Base-by-base conservation (phyloP, 2,329 filamentous ascomycete genomes). In the Elsinoe australis region DNA sequence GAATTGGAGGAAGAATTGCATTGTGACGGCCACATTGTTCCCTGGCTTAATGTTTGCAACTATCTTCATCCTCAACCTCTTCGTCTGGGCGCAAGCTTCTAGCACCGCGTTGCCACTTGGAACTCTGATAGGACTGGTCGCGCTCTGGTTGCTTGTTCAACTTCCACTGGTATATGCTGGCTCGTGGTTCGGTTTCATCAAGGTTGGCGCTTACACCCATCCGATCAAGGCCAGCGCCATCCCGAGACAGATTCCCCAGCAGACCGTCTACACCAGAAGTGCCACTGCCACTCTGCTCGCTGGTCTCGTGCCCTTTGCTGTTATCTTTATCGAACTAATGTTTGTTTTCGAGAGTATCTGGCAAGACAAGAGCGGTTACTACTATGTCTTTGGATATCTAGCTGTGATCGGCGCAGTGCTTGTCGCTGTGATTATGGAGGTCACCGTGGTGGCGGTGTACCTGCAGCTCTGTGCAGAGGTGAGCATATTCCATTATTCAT, bases 281-380 rank as follows among this genome's bases (percentile, higher is more conserved):
- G 55, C 78, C 7, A 78, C 81, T 44, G 76, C 81, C 1, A 72
- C 83, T 6, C 67, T 94, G 24, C 67, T 92, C 7, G 83, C 85
- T 0, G 87, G 87, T 1, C 68, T 92, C 14, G 77, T 90, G 5
- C 87, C 87, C 0, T 94, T 94, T 61, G 85, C 85, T 2, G 86
- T 94, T 49, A 82, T 94, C 56, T 92, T 90, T 64, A 87, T 94
- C 59, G 87, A 94, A 67, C 74, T 94, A 10, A 73, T 90, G 33
- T 92, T 89, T 62, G 82, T 92, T 42, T 92, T 94, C 67, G 85
- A 87, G 67, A 88, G 83, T 41, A 65, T 94, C 26, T 92, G 87
- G 85, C 83, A 89, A 64, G 87, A 94, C 66, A 94, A 94, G 71
- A 87, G 80, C 59, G 86, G 85, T 5, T 94, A 89, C 65, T 94